A percentile compares a stretch with the other conserved stretches of the same genome.
Conservation (phyloP, 1,284 basidiomycete genomes). For the Microbotryum lychnidis-dioicae region DNA sequence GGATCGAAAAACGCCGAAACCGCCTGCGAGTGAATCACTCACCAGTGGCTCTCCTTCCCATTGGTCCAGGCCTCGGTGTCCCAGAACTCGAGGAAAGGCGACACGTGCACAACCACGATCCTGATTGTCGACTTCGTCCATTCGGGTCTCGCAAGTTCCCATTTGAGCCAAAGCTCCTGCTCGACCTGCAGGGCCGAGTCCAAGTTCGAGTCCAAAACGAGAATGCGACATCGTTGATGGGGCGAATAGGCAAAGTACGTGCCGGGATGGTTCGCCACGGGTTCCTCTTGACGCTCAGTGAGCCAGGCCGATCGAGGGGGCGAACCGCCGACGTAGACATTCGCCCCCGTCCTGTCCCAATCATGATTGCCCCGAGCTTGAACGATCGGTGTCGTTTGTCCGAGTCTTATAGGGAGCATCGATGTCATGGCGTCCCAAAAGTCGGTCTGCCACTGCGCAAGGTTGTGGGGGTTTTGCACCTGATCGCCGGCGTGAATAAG, state of each 20-base stretch:
- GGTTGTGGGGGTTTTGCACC: conserved; percentile 30
- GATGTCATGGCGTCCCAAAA: conserved; percentile 33
- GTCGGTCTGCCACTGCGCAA: conserved; percentile 35
- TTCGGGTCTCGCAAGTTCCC: conserved; percentile 25
- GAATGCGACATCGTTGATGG: conserved; percentile 26
- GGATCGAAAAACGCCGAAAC: not conserved
- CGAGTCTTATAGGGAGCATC: not conserved
- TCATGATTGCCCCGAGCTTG: conserved; percentile 33
- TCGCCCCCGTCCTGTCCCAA: conserved; percentile 30
- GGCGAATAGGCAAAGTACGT: conserved; percentile 31
- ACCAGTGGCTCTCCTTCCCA: conserved; percentile 29
- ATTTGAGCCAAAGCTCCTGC: conserved; percentile 33
- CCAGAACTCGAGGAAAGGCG: conserved; percentile 34
- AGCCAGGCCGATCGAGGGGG: conserved; percentile 8
- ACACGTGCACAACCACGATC: conserved; percentile 31
- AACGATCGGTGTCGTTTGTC: conserved; percentile 25
- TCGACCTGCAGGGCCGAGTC: conserved; percentile 20
- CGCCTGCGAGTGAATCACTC: not conserved
- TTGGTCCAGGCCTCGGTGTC: conserved; percentile 30
- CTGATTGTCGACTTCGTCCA: conserved; percentile 31
- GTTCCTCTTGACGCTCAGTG: not conserved
- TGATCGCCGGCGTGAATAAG: conserved; percentile 33
- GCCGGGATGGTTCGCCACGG: conserved; percentile 2
- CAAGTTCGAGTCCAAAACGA: conserved; percentile 34
- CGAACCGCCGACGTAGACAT: conserved; percentile 29